phyloP scores from a whole-genome alignment of 139 green algal genomes.

The Raphidocelis subcapitata region DNA sequence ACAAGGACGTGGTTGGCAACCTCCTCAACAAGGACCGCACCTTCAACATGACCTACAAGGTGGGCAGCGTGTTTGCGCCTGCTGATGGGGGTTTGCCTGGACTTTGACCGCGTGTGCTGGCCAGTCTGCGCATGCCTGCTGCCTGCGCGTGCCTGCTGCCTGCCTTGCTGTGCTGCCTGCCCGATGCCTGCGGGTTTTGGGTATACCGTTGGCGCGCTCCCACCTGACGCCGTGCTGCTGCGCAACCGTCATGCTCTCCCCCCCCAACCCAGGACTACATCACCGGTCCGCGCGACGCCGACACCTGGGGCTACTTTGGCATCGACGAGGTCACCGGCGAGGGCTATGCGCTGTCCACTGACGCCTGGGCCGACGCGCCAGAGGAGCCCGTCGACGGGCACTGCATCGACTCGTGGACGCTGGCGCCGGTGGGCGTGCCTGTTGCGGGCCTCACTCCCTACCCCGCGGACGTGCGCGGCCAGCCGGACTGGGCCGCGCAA shows the following conservation, averaged over 20 bases:
- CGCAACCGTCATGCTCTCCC: too few relatives aligned
- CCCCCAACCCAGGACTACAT: too few relatives aligned
- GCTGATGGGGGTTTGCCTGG: neutral
- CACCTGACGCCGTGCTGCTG: too few relatives aligned
- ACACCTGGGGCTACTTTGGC: constrained; percentile 8
- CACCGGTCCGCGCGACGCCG: neutral
- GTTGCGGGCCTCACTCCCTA: constrained; percentile 13
- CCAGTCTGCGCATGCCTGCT: neutral
- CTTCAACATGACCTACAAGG: constrained; percentile 18
- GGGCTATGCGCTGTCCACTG: constrained; percentile 14
- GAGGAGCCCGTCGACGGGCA: constrained; percentile 2
- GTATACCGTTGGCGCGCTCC: too few relatives aligned
- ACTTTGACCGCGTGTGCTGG: neutral
- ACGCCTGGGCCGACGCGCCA: neutral
- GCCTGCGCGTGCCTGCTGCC: too few relatives aligned
- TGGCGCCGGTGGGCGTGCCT: neutral
- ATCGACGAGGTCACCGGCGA: constrained; percentile 9
- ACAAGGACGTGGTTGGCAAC: neutral
- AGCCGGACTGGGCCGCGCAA: constrained; percentile 7
- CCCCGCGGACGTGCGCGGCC: neutral
- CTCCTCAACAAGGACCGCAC: constrained; percentile 4
- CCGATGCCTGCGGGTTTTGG: too few relatives aligned
- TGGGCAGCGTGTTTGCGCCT: neutral
- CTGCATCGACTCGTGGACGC: constrained; percentile 22
- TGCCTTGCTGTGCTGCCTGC: too few relatives aligned